Evolutionary conservation across 331 rosid genomes (phyloP).

Genomic region (Spiraea crenata): DNA sequence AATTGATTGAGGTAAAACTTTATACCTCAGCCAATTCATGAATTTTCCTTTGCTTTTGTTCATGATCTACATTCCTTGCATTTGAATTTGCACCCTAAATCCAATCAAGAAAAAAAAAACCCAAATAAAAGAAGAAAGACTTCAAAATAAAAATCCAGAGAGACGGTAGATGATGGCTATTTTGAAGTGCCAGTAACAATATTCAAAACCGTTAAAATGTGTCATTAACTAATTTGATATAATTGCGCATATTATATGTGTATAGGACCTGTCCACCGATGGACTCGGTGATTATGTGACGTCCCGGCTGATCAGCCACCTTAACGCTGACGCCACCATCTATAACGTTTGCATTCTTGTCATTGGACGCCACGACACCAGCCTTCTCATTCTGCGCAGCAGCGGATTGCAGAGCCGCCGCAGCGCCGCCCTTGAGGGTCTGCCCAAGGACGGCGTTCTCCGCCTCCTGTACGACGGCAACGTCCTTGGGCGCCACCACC

Average conservation of each 20-base stretch:
- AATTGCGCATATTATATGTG: neutral
- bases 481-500: conserved; percentile 40
- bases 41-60: conserved; percentile 28
- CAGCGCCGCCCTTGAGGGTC: conserved; percentile 36
- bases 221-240: no score
- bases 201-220: no score
- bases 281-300: conserved; percentile 26
- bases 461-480: conserved; percentile 36
- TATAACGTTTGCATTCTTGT: conserved; percentile 10
- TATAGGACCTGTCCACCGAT: conserved; percentile 45
- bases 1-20: neutral
- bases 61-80: conserved; percentile 22
- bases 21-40: conserved; percentile 28
- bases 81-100: conserved; percentile 34
- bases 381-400: conserved; percentile 34
- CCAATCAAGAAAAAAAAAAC: conserved; percentile 16
- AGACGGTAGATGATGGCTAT: no score
- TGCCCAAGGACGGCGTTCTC: conserved; percentile 34
- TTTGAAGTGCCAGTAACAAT: no score
- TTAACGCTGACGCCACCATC: conserved; percentile 25
- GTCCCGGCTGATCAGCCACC: conserved; percentile 27
- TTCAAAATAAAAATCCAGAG: neutral
- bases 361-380: conserved; percentile 32
- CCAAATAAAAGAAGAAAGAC: conserved; percentile 6
- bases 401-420: conserved; percentile 41